phyloP scores from a whole-genome alignment of 2,329 filamentous ascomycete species.

The Hortaea sp. region DNA sequence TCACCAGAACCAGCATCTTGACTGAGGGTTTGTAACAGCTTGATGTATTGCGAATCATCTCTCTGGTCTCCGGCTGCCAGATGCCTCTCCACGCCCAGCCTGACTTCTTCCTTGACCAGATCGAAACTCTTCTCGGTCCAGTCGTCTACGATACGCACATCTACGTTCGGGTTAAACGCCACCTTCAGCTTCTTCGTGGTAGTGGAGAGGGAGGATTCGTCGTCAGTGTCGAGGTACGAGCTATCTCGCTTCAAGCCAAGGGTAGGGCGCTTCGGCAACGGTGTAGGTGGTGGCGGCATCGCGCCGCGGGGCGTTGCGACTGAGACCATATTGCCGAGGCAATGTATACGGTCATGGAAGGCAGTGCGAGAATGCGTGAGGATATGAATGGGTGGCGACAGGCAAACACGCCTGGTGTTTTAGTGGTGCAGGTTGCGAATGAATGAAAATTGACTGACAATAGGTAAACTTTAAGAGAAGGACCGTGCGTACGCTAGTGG shows the following conservation, averaged over 20 bases:
- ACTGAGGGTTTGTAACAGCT: conserved; percentile 28
- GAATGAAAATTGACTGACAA: too few relatives aligned
- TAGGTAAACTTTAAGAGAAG: too few relatives aligned
- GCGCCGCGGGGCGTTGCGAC: conserved; percentile 18
- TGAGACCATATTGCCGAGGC: conserved; percentile 21
- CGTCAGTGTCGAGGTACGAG: conserved; percentile 27
- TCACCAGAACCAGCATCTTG: conserved; percentile 25
- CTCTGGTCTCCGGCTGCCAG: conserved; percentile 31
- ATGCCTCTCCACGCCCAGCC: conserved; percentile 35
- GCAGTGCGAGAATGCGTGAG: background rate
- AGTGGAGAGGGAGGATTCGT: conserved; percentile 22
- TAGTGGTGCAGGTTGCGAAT: background rate
- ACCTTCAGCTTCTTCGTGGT: conserved; percentile 38
- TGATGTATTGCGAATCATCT: conserved; percentile 48
- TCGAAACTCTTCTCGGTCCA: conserved; percentile 44
- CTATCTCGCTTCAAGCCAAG: conserved; percentile 27
- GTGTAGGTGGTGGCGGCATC: conserved; percentile 25
- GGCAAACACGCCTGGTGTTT: background rate
- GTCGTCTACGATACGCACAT: conserved; percentile 36
- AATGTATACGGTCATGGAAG: background rate
- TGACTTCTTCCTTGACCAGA: conserved; percentile 52
- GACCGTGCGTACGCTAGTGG: too few relatives aligned
- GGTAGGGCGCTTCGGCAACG: conserved; percentile 21
- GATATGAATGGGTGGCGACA: background rate
- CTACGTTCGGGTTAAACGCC: conserved; percentile 39